Evolutionary conservation across 2,329 filamentous ascomycete genomes (phyloP).

Genomic region (Xylaria sp.): DNA sequence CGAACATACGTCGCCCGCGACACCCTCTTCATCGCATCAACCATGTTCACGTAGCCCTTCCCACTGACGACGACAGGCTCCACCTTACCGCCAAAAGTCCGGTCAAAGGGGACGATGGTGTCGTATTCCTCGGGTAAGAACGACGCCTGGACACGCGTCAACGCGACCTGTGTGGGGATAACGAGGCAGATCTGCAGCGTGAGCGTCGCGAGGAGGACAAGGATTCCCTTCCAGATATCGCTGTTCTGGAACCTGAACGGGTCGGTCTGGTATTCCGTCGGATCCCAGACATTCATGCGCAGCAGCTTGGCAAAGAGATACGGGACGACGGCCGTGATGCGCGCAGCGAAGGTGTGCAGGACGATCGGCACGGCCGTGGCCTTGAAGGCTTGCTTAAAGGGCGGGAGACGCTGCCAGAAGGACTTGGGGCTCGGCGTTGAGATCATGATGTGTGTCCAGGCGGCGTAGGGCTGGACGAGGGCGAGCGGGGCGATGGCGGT

Average conservation of each 20-base stretch:
- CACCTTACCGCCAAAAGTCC: conserved; percentile 72
- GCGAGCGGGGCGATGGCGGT: conserved; percentile 54
- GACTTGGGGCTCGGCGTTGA: conserved; percentile 57
- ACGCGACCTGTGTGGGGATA: conserved; percentile 69
- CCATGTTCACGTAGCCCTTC: conserved; percentile 62
- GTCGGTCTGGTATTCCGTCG: conserved; percentile 35
- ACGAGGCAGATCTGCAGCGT: conserved; percentile 57
- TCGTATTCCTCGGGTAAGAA: conserved; percentile 77
- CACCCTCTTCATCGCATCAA: conserved; percentile 76
- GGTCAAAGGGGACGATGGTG: conserved; percentile 85
- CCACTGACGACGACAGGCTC: conserved; percentile 70
- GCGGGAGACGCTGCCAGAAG: conserved; percentile 66
- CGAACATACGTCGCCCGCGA: conserved; percentile 66
- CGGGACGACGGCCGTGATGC: conserved; percentile 46
- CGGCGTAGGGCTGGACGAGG: conserved; percentile 63
- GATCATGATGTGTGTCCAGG: conserved; percentile 85
- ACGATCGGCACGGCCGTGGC: conserved; percentile 65
- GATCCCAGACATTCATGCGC: conserved; percentile 39
- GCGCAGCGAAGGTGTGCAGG: conserved; percentile 54
- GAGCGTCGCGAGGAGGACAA: conserved; percentile 43
- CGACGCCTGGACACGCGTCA: conserved; percentile 80
- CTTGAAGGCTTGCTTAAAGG: conserved; percentile 57
- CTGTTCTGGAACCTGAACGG: conserved; percentile 33
- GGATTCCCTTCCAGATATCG: conserved; percentile 42
- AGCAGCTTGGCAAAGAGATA: conserved; percentile 42